phyloP scores from a whole-genome alignment of 306 rosid genomes.

The Datisca glomerata region DNA sequence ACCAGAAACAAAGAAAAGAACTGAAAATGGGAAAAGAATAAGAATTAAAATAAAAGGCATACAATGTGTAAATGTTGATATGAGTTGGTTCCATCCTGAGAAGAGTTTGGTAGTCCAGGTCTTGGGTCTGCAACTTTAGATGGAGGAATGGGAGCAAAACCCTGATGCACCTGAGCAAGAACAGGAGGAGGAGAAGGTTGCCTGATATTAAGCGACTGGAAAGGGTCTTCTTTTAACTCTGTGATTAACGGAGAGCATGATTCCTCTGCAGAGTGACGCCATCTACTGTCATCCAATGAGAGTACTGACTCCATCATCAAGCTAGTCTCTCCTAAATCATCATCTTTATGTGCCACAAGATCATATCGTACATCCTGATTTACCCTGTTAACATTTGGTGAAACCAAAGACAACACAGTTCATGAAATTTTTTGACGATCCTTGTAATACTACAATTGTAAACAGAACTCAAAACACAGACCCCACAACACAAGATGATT shows the following conservation, averaged over 20 bases:
- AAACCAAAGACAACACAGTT: slow-evolving; percentile 17
- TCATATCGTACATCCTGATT: slow-evolving; percentile 58
- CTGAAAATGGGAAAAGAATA: too few relatives aligned
- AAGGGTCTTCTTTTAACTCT: slow-evolving; percentile 49
- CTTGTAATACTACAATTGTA: too few relatives aligned
- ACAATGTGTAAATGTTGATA: slow-evolving; percentile 82
- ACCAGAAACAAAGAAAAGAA: too few relatives aligned
- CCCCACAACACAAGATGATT: slow-evolving; percentile 9
- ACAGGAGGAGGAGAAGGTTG: slow-evolving; percentile 94
- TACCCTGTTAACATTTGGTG: slow-evolving; percentile 37
- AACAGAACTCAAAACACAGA: slow-evolving; percentile 7
- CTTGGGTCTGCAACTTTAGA: slow-evolving; percentile 98
- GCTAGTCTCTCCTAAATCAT: slow-evolving; percentile 29
- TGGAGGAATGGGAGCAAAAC: slow-evolving; percentile 51
- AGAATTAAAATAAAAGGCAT: slow-evolving; percentile 20
- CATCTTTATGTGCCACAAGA: slow-evolving; percentile 52
- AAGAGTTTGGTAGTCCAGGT: slow-evolving; percentile 72
- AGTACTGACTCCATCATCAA: slow-evolving; percentile 82
- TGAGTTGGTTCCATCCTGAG: slow-evolving; percentile 44
- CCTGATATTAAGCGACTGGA: slow-evolving; percentile 42
- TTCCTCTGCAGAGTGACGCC: slow-evolving; percentile 44
- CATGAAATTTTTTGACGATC: too few relatives aligned
- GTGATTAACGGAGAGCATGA: slow-evolving; percentile 32
- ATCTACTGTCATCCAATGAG: slow-evolving; percentile 77
- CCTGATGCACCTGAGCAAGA: slow-evolving; percentile 70